Percentiles rank a stretch among this genome's conserved stretches.
These are phyloP conservation scores for Phytophthora capsici DNA, from an alignment of 352 stramenopile species.

Conservation along the genomic window DNA sequence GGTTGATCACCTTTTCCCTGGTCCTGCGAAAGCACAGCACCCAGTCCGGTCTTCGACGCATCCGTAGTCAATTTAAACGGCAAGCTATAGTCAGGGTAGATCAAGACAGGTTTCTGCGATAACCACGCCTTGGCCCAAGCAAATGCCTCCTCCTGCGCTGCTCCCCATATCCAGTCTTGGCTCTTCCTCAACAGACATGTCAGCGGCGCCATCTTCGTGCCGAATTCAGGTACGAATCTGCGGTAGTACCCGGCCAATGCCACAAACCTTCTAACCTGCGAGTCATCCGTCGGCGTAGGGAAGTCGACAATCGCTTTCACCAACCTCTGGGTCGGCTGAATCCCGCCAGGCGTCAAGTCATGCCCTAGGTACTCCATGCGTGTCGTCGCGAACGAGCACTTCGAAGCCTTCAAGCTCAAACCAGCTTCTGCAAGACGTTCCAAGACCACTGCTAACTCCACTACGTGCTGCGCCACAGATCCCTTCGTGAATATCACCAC, in stretches of 20 bases:
- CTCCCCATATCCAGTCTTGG: constrained; percentile 23
- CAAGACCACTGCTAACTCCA: constrained; percentile 22
- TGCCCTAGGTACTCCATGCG: constrained; percentile 36
- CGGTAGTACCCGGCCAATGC: constrained; percentile 38
- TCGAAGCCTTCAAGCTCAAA: constrained; percentile 21
- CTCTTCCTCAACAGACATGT: constrained; percentile 28
- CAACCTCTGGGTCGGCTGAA: constrained; percentile 8
- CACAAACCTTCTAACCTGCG: constrained; percentile 21
- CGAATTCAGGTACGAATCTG: constrained; percentile 27
- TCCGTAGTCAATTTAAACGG: constrained; percentile 41
- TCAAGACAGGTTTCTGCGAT: constrained; percentile 1
- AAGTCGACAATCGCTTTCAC: constrained; percentile 9
- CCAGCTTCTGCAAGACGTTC: constrained; percentile 3
- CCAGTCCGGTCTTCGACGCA: constrained; percentile 20
- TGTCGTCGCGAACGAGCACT: constrained; percentile 23
- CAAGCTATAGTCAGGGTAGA: constrained; percentile 33
- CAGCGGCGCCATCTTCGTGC: constrained; percentile 17
- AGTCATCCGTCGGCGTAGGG: constrained; percentile 12
- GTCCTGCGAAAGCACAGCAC: constrained; percentile 34
- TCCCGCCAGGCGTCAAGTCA: constrained; percentile 13
- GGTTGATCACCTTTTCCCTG: constrained; percentile 8
- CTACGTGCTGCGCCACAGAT: constrained; percentile 11
- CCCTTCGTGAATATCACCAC: constrained; percentile 35
- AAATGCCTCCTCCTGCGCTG: constrained; percentile 24
- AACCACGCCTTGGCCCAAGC: constrained; percentile 20